Percentiles rank a stretch among this genome's conserved stretches.
Evolutionary conservation across 345 rosid genomes (phyloP).

Genomic region (Stellera chamaejasme): DNA sequence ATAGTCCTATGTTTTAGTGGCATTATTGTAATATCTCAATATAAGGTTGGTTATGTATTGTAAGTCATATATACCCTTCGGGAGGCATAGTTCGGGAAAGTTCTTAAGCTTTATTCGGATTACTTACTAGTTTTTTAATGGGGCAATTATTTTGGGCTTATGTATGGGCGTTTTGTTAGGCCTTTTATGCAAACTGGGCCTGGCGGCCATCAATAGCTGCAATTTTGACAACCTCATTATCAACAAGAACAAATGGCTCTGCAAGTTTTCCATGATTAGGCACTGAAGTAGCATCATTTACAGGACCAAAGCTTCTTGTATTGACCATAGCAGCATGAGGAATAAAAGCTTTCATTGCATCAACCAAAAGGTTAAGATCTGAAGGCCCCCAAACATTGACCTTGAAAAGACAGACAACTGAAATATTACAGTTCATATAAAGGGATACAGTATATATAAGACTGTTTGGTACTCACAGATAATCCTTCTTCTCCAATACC

Average conservation of each 20-base stretch:
- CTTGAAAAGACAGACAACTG: constrained; percentile 27
- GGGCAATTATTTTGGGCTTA: too few relatives aligned
- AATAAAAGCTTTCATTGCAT: constrained; percentile 91
- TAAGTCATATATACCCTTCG: too few relatives aligned
- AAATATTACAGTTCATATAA: constrained; percentile 6
- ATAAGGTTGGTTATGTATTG: too few relatives aligned
- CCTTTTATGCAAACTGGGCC: too few relatives aligned
- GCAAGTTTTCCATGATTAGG: constrained; percentile 26
- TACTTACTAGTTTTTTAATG: too few relatives aligned
- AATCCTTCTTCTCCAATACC: constrained; percentile 91
- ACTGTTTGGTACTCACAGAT: constrained; percentile 51
- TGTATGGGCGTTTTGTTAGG: too few relatives aligned
- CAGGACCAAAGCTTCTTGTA: constrained; percentile 66
- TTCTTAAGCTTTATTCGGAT: too few relatives aligned
- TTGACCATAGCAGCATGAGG: constrained; percentile 98
- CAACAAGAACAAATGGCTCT: constrained; percentile 54
- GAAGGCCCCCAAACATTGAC: constrained; percentile 97
- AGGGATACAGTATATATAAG: neutral
- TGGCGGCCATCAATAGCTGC: too few relatives aligned
- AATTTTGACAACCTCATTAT: constrained; percentile 81
- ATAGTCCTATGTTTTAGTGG: too few relatives aligned
- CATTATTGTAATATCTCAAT: too few relatives aligned
- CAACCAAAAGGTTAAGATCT: constrained; percentile 77
- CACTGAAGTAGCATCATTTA: constrained; percentile 28
- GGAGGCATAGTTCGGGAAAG: too few relatives aligned